These are phyloP conservation scores for Trypanosoma lewisi DNA, from an alignment of 208 protist genomes.

Conservation along the genomic window DNA sequence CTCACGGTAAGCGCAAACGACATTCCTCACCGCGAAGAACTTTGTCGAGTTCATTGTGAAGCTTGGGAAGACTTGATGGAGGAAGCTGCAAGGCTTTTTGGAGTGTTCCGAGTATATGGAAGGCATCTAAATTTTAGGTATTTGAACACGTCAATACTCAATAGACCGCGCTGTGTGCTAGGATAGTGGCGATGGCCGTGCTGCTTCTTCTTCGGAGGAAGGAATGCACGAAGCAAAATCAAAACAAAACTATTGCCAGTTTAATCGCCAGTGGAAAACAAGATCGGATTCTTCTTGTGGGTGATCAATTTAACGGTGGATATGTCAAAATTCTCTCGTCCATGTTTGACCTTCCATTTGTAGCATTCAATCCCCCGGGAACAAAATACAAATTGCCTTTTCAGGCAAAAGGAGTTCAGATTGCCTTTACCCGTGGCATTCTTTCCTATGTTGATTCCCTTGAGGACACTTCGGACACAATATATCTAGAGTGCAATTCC, in stretches of 20 bases:
- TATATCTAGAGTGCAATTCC: constrained; percentile 53
- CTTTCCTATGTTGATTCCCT: constrained; percentile 81
- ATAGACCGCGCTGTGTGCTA: too few species aligned
- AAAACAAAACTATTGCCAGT: constrained; percentile 34
- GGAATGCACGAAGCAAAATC: too few species aligned
- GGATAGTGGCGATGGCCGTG: too few species aligned
- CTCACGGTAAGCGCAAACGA: too few species aligned
- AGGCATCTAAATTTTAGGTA: too few species aligned
- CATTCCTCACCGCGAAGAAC: too few species aligned
- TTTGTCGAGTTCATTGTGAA: too few species aligned
- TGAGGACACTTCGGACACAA: constrained; percentile 58
- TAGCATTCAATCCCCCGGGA: constrained; percentile 83
- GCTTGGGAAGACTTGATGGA: too few species aligned
- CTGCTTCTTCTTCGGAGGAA: too few species aligned
- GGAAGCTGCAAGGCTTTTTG: too few species aligned
- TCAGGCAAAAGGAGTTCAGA: constrained; percentile 43
- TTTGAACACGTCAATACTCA: too few species aligned
- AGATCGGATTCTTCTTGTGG: constrained; percentile 65
- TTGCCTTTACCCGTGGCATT: constrained; percentile 48
- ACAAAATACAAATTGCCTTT: constrained; percentile 47
- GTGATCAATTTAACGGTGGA: constrained; percentile 89
- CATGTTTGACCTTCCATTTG: constrained; percentile 48
- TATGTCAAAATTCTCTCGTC: constrained; percentile 76
- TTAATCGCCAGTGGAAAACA: constrained; percentile 35
- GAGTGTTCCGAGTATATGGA: too few species aligned